A percentile compares a stretch with the other conserved stretches of the same genome.
phyloP scores from a whole-genome alignment of 305 asterid species.

The Fraxinus nigra region DNA sequence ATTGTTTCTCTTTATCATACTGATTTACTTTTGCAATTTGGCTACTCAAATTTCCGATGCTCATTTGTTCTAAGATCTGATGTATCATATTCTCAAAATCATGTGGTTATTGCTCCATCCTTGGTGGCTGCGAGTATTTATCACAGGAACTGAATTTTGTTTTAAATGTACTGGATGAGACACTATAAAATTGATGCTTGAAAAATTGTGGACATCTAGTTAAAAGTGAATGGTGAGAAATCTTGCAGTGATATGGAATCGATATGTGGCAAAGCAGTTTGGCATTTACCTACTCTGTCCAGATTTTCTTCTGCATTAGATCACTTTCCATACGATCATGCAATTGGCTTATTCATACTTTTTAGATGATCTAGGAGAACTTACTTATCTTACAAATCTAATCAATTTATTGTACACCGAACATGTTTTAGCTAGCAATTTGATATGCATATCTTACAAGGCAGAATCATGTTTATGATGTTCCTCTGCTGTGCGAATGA shows the following conservation, averaged over 20 bases:
- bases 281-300: not conserved
- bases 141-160: not conserved
- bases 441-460: not conserved
- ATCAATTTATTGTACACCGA: not conserved
- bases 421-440: not conserved
- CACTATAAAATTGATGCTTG: not conserved
- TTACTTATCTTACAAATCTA: not conserved
- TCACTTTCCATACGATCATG: not conserved
- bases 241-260: not conserved
- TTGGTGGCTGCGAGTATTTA: slow-evolving; percentile 1
- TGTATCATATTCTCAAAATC: not conserved
- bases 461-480: not conserved
- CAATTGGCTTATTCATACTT: not conserved
- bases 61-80: not conserved
- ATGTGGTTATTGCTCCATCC: not conserved
- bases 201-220: not conserved
- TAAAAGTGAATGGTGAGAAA: not conserved
- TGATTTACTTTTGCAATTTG: not conserved
- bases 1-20: not conserved
- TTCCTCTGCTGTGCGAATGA: slow-evolving; percentile 20
- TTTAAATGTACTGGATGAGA: not conserved
- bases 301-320: not conserved
- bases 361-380: not conserved
- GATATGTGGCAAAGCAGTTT: not conserved
- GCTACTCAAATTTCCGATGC: not conserved